Evolutionary conservation across 495 filamentous ascomycete species (phyloP).

Genomic region (Xylaria scruposa): DNA sequence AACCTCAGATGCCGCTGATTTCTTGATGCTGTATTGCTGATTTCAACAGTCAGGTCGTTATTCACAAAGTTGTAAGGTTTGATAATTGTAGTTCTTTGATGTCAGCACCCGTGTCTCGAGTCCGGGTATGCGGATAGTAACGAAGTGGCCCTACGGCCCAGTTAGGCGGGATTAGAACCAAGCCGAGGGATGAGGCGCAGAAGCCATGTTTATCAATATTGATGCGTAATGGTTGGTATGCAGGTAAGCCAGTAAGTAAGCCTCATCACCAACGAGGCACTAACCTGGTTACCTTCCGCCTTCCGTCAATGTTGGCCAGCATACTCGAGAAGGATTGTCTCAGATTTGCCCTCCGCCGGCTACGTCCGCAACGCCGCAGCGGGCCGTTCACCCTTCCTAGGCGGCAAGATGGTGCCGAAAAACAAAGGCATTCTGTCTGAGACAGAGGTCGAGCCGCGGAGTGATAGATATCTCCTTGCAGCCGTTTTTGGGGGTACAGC

Average conservation of each 20-base stretch:
- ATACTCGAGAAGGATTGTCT: not conserved
- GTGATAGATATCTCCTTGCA: slow-evolving; percentile 6
- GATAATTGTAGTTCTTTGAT: not conserved
- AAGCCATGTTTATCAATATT: slow-evolving; percentile 8
- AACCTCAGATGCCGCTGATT: not conserved
- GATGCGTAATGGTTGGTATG: not conserved
- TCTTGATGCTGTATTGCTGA: not conserved
- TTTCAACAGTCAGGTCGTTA: not conserved
- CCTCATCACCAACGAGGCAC: slow-evolving; percentile 8
- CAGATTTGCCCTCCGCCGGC: not conserved
- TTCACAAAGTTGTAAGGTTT: not conserved
- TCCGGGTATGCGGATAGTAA: not conserved
- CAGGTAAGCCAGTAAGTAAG: slow-evolving; percentile 15
- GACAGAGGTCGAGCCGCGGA: slow-evolving; percentile 3
- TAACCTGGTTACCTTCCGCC: not conserved
- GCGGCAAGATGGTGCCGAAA: slow-evolving; percentile 23
- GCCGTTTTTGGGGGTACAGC: slow-evolving; percentile 9
- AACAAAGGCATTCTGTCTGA: not conserved
- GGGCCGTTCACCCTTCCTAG: not conserved
- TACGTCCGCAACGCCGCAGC: not conserved
- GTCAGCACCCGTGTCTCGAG: slow-evolving; percentile 7
- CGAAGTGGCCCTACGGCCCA: not conserved
- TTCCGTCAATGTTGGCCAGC: not conserved
- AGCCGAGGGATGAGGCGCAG: slow-evolving; percentile 8
- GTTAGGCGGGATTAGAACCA: slow-evolving; percentile 8